Evolutionary conservation across 1,139 yeast genomes (phyloP).

Genomic region (Fermentozyma sake): DNA sequence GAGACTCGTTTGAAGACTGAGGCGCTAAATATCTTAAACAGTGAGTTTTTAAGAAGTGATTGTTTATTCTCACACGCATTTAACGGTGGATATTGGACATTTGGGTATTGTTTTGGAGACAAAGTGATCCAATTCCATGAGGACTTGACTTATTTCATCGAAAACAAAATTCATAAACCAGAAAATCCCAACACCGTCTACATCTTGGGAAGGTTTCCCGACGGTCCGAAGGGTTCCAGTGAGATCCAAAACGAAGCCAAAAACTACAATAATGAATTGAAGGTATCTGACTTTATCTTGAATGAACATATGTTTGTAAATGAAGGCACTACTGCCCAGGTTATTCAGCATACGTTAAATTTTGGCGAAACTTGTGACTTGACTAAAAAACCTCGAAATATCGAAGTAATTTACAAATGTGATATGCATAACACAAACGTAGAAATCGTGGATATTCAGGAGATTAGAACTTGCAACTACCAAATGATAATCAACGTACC

Average conservation of each 20-base stretch:
- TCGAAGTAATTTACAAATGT: conserved; percentile 68
- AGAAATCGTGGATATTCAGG: conserved; percentile 45
- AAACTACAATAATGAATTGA: conserved; percentile 4
- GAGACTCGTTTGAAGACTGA: too few relatives aligned
- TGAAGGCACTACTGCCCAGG: conserved; percentile 19
- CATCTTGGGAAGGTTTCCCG: conserved; percentile 42
- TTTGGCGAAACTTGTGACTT: conserved; percentile 73
- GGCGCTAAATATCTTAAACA: too few relatives aligned
- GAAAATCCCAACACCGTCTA: conserved; percentile 36
- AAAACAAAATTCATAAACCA: conserved; percentile 28
- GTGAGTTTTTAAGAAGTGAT: conserved; percentile 14
- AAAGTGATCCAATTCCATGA: conserved; percentile 58
- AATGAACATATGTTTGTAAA: conserved; percentile 18
- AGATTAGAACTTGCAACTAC: conserved; percentile 71
- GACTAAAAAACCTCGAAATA: conserved; percentile 56
- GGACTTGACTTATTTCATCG: conserved; percentile 19
- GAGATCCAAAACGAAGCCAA: conserved; percentile 22
- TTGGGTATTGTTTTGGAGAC: conserved; percentile 52
- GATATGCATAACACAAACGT: conserved; percentile 36
- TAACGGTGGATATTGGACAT: conserved; percentile 60
- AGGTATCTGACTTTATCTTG: conserved; percentile 16
- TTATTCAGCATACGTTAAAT: conserved; percentile 48
- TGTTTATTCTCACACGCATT: conserved; percentile 34
- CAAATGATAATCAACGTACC: conserved; percentile 57
- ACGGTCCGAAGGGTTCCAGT: conserved; percentile 16